A percentile compares a stretch with the other conserved stretches of the same genome.
Evolutionary conservation across 108 stramenopile genomes (phyloP).

Genomic region (Seminavis robusta): DNA sequence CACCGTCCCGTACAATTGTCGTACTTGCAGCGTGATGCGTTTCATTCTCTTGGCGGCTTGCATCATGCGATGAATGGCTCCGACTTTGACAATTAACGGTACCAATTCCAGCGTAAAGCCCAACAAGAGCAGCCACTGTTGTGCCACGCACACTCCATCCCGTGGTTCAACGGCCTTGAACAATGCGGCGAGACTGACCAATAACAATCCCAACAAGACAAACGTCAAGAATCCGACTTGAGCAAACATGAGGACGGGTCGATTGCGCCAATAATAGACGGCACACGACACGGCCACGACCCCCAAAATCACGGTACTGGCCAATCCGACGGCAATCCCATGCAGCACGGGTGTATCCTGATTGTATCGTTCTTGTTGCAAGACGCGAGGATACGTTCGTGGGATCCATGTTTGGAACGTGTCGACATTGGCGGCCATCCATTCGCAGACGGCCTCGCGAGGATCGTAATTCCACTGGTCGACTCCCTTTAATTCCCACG

Average conservation of each 20-base stretch:
- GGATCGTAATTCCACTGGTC: constrained; percentile 11
- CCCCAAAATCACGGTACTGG: neutral
- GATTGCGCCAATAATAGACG: neutral
- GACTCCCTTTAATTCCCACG: neutral
- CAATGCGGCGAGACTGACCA: constrained; percentile 27
- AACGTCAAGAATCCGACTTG: constrained; percentile 27
- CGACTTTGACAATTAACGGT: constrained; percentile 40
- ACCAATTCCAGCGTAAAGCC: constrained; percentile 35
- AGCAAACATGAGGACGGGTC: constrained; percentile 2
- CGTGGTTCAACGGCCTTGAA: constrained; percentile 12
- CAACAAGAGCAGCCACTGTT: constrained; percentile 28
- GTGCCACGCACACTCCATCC: constrained; percentile 14
- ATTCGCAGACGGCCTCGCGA: constrained; percentile 19
- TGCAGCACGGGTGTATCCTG: neutral
- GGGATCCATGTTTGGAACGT: constrained; percentile 16
- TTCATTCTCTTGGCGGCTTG: constrained; percentile 17
- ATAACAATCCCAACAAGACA: constrained; percentile 23
- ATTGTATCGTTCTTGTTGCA: constrained; percentile 2
- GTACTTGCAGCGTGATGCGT: constrained; percentile 18
- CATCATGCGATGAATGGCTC: constrained; percentile 33
- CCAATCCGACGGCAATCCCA: neutral
- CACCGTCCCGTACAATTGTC: constrained; percentile 14
- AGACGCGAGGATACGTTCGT: constrained; percentile 13
- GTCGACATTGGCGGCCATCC: constrained; percentile 28
- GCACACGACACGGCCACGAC: neutral